phyloP scores from a whole-genome alignment of 2,329 filamentous ascomycete species.

The Aplosporella prunicola region DNA sequence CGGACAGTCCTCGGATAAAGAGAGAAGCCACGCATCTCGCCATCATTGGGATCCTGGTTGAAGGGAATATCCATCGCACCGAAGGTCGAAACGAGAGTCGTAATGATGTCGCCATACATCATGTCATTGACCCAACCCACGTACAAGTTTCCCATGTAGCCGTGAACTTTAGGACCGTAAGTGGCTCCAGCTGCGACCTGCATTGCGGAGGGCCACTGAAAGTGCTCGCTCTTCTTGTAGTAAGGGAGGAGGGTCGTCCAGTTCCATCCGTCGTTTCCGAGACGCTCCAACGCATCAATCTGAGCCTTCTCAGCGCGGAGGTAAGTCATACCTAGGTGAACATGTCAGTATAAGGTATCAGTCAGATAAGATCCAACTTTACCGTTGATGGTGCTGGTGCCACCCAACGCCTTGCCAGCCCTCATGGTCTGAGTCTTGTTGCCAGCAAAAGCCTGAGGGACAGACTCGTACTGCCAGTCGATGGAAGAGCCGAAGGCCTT shows the following conservation, averaged over 20 bases:
- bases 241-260: conserved; percentile 11
- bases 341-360: neutral
- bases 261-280: conserved; percentile 12
- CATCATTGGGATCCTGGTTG: conserved; percentile 29
- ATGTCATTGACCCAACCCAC: conserved; percentile 10
- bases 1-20: conserved; percentile 29
- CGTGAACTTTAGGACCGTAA: conserved; percentile 8
- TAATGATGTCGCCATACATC: neutral
- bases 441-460: conserved; percentile 22
- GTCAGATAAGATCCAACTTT: conserved; percentile 4
- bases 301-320: conserved; percentile 11
- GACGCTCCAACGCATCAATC: conserved; percentile 11
- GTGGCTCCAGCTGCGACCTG: conserved; percentile 8
- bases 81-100: conserved; percentile 25
- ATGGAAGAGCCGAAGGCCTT: conserved; percentile 24
- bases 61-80: conserved; percentile 21
- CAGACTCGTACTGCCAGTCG: conserved; percentile 29
- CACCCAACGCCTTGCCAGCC: conserved; percentile 29
- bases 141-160: conserved; percentile 4
- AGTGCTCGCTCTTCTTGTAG: conserved; percentile 12
- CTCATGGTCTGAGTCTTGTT: conserved; percentile 16
- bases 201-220: conserved; percentile 4
- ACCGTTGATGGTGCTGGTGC: conserved; percentile 31
- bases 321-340: conserved; percentile 12
- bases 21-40: conserved; percentile 29